These are phyloP conservation scores for Boletus fagicola DNA, from an alignment of 768 basidiomycete genomes.

Conservation along the genomic window DNA sequence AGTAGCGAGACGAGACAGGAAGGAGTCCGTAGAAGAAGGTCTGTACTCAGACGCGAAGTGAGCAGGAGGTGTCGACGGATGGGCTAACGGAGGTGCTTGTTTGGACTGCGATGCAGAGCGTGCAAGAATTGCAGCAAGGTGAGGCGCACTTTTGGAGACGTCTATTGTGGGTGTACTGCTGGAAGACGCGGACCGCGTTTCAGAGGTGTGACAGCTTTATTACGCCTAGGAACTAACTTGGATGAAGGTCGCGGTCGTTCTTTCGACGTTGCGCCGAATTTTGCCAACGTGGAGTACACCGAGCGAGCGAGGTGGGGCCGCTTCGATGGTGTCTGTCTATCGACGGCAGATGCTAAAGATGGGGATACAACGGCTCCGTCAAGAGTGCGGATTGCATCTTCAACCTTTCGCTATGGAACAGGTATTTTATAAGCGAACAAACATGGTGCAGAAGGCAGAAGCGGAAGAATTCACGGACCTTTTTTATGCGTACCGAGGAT, in stretches of 20 bases:
- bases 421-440: not conserved
- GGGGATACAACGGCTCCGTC: constrained; percentile 58
- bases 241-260: constrained; percentile 36
- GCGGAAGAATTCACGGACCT: constrained; percentile 32
- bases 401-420: constrained; percentile 63
- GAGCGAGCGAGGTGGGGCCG: constrained; percentile 57
- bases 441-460: not conserved
- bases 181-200: not conserved
- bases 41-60: constrained; percentile 59
- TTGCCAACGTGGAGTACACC: constrained; percentile 74
- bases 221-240: constrained; percentile 13
- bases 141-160: constrained; percentile 60
- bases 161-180: constrained; percentile 18
- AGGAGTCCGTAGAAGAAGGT: constrained; percentile 73
- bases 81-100: constrained; percentile 50
- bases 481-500: constrained; percentile 39
- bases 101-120: constrained; percentile 55
- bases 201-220: constrained; percentile 1
- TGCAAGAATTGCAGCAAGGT: constrained; percentile 68
- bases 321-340: constrained; percentile 43
- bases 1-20: constrained; percentile 70
- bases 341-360: constrained; percentile 27
- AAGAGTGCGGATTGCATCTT: constrained; percentile 72
- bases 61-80: constrained; percentile 27
- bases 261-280: constrained; percentile 67